These are phyloP conservation scores for Solanum acaule DNA, from an alignment of 257 asterid species.

Conservation along the genomic window DNA sequence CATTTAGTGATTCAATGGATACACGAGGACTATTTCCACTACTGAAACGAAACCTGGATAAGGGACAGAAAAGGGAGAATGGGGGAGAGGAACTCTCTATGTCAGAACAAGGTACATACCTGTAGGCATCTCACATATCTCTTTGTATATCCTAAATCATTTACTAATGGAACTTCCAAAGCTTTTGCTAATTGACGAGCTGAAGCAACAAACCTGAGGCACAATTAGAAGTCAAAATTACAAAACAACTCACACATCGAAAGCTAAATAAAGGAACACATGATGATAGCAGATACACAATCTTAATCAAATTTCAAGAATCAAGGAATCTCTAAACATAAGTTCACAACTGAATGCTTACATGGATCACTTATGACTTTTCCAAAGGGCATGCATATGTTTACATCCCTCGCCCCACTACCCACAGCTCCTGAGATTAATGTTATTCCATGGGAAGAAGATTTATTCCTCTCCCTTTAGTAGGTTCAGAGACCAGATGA, in stretches of 20 bases:
- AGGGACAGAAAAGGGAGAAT: background rate
- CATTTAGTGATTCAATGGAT: background rate
- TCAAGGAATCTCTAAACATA: background rate
- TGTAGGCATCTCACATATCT: constrained; percentile 94
- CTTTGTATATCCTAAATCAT: constrained; percentile 95
- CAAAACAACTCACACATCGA: background rate
- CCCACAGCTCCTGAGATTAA: background rate
- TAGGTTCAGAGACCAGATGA: background rate
- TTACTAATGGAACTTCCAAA: constrained; percentile 91
- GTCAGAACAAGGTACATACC: constrained; percentile 31
- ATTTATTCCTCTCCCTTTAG: background rate
- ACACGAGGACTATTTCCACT: background rate
- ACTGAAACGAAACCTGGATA: background rate
- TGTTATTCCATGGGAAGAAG: background rate
- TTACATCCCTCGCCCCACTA: background rate
- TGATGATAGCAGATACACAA: background rate
- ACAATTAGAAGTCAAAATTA: background rate
- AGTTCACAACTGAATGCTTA: background rate
- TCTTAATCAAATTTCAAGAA: background rate
- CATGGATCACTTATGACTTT: background rate
- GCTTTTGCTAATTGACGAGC: constrained; percentile 97
- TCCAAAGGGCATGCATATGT: background rate
- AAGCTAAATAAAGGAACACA: background rate
- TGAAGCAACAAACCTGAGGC: constrained; percentile 83
- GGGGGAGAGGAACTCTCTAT: too few relatives aligned